A percentile compares a stretch with the other conserved stretches of the same genome.
Evolutionary conservation across 2,329 filamentous ascomycete genomes (phyloP).

Genomic region (Lasiodiplodia hormozganensis): DNA sequence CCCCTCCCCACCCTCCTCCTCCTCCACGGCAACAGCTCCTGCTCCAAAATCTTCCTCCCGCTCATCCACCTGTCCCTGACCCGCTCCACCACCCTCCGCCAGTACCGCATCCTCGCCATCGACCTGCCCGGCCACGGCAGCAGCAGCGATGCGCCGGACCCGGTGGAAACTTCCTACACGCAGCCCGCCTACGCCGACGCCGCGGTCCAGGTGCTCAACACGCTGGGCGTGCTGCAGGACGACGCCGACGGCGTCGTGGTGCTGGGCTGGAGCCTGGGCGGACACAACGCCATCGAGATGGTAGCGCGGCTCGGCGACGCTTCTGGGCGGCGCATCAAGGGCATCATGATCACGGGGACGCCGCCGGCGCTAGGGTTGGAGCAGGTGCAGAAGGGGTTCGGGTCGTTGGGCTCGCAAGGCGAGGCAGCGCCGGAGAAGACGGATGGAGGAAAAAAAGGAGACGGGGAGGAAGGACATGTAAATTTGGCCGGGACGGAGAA

Average conservation of each 20-base stretch:
- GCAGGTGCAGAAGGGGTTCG: constrained; percentile 33
- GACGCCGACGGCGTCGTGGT: constrained; percentile 28
- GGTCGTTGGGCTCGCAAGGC: constrained; percentile 29
- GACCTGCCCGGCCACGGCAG: constrained; percentile 46
- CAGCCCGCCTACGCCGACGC: constrained; percentile 42
- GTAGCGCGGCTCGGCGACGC: constrained; percentile 20
- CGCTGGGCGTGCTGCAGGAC: constrained; percentile 30
- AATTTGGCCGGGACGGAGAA: constrained; percentile 6
- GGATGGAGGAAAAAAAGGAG: constrained; percentile 31
- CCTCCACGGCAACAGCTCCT: constrained; percentile 43
- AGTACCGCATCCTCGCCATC: constrained; percentile 39
- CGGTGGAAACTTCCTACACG: constrained; percentile 36
- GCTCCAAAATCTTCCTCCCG: constrained; percentile 38
- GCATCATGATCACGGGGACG: constrained; percentile 41
- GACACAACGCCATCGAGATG: constrained; percentile 44
- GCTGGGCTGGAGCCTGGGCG: constrained; percentile 44
- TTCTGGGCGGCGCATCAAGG: constrained; percentile 30
- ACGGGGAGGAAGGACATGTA: background rate
- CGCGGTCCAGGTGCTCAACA: constrained; percentile 39
- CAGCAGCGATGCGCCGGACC: constrained; percentile 38
- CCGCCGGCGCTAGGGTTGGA: constrained; percentile 37
- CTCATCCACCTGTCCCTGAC: constrained; percentile 36
- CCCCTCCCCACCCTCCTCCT: constrained; percentile 38
- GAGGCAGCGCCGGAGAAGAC: constrained; percentile 33
- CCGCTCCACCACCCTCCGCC: constrained; percentile 5